Base-by-base conservation (phyloP, 768 basidiomycete species). In the Leccinum obscurum region DNA sequence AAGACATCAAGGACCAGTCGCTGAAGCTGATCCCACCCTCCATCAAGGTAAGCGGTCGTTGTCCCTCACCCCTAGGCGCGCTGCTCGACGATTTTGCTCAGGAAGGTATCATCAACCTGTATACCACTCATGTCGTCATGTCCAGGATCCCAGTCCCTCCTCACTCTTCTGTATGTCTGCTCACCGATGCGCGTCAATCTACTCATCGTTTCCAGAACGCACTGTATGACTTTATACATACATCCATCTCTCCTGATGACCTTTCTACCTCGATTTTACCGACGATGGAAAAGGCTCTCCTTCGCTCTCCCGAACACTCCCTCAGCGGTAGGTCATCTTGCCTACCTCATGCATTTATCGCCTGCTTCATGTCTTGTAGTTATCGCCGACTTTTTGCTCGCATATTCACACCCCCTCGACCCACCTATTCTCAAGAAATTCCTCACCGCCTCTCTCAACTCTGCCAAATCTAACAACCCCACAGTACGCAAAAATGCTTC, bases 301-400 rank as follows among this genome's bases (percentile, higher is more conserved):
- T 93, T 10, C 85, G 92, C 28, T 89, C 90, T 2, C 93, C 95
- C 0, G 95, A 96, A 72, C 78, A 83, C 46, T 84, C 89, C 0
- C 79, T 96, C 4, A 76, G 77, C 37, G 78, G 92, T 92, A 60
- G 54, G 83, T 68, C 46, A 49, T 57, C 41, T 53, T 22, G 5
- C 15, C 10, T 50, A 0, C n/a, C 4, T 3, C 22, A 0, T 44
- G 4, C 50, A 44, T 22, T 34, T 11, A 26, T 30, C 11, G 1
- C 30, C 6, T 26, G 22, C 9, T 53, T 56, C 35, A 64, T 66
- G 15, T 62, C 59, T 28, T 48, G 57, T 30, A 88, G 86, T 85
- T 6, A 78, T 87, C 32, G 70, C 81, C 28, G 78, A 85, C 39
- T 85, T 92, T 74, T 78, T 92, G 65, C 62, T 69, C 14, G 77